Base-by-base conservation (phyloP, 371 early-diverging fungal species). In the Mucor plumbeus region DNA sequence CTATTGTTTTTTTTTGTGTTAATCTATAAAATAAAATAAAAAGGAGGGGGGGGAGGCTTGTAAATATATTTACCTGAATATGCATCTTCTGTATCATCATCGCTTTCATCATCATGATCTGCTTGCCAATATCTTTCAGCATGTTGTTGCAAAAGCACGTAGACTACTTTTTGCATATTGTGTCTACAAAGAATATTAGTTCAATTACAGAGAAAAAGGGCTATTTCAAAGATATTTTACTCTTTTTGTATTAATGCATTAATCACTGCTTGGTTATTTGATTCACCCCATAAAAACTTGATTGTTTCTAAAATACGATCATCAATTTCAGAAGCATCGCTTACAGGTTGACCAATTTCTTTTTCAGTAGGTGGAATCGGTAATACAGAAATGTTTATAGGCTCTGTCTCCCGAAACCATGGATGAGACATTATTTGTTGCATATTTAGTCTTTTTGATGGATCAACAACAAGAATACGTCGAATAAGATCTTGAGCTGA, bases 401-500 rank as follows among this genome's bases (percentile, higher is more conserved):
- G 78, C 9, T 70, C 73, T 40, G 76, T 75, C 5, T 67, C 71
- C n/a, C 69, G 74, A 61, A 83, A 83, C 84, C 84, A 83, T 14
- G 81, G 75, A 68, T 83, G 84, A 1, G 67, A 26, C 69, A 79
- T 79, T 13, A 83, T 74, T 36, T 80, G 70, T 54, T 77, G 70
- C 78, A 83, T 83, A 43, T 74, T 83, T 3, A 83, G 56, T 43
- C 84, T 71, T 47, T 76, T 81, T 1, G 69, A 67, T 7, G 84
- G 81, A 61, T 81, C 80, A 4, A 81, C 78, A 0, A 81, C 81
- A 21, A 83, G 56, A n/a, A 81, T 83, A 14, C 80, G 77, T 19
- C 77, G 79, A 50, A 83, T 81, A 31, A 83, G 69, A 47, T 95
- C 92, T 65, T 88, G 81, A 10, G 93, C 91, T 10, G 77, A 79